Evolutionary conservation across 202 grass and related monocot genomes (phyloP), one percentile per base, ranked within the genome.

Genomic region (Zizania palustris): DNA sequence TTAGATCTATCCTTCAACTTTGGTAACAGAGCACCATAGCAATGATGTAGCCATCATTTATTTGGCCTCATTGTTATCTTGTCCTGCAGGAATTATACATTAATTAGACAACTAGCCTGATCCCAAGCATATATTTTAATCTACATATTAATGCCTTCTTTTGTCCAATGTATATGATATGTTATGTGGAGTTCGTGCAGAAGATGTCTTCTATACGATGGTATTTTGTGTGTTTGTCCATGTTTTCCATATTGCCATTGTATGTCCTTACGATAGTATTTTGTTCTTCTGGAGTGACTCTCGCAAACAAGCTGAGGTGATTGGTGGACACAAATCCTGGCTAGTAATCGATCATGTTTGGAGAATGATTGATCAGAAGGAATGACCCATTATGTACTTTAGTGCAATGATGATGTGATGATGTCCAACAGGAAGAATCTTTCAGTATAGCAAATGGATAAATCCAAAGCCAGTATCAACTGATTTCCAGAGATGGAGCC

Each of bases 181-280:
- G 9, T 40, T 75, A 63, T 36, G 37, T n/a, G 78, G 75, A 50
- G 71, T 78, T 79, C 20, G 34, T 87, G 67, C 88, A 99, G 96
- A 99, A 91, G 83, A 99, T 99, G 92, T 92, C 96, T 45, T 85
- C 87, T 67, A 86, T 96, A 90, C 96, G 93, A n/a, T n/a, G n/a
- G n/a, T n/a, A n/a, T n/a, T 45, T 75, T 76, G 43, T 74, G 83
- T 51, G 46, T 65, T 79, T 76, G 51, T 81, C 72, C 39, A 63
- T 55, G 42, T 63, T 70, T 21, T 77, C 63, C 36, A 35, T 72
- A 67, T 39, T 18, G 28, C 7, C 48, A 59, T 48, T 70, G 68
- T 70, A 49, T 66, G 72, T 82, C 73, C 79, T 93, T 36, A 85
- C 51, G 53, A 37, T 46, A 39, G 35, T 56, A 56, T 35, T 81